A percentile compares a stretch with the other conserved stretches of the same genome.
Conservation (phyloP, 1,139 yeast species). For the Pichia inconspicua region DNA sequence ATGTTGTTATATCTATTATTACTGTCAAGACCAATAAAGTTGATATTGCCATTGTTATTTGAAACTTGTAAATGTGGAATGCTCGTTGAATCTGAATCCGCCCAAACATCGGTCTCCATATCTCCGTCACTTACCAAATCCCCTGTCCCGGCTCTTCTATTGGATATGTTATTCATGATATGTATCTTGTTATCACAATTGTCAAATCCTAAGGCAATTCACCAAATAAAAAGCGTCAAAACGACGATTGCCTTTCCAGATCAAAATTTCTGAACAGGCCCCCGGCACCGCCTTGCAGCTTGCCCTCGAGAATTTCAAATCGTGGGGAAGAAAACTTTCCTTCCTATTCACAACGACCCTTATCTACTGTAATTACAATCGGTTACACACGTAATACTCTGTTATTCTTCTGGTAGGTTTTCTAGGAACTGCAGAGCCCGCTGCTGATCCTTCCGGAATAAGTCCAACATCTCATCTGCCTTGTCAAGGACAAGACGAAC, state of each 20-base stretch:
- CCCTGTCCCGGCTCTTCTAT: neutral
- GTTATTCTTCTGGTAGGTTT: slow-evolving; percentile 13
- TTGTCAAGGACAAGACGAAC: slow-evolving; percentile 28
- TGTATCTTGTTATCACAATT: neutral
- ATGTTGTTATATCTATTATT: neutral
- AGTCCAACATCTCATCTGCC: slow-evolving; percentile 37
- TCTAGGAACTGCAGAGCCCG: slow-evolving; percentile 34
- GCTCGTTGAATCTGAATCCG: neutral
- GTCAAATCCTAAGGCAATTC: too few relatives aligned
- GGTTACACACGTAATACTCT: neutral
- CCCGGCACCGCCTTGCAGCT: neutral
- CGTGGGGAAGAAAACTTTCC: too few relatives aligned
- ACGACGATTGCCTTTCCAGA: neutral
- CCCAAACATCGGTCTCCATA: neutral
- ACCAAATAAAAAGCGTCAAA: neutral
- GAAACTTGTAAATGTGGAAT: neutral
- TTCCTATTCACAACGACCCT: too few relatives aligned
- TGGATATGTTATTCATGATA: neutral
- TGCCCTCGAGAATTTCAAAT: neutral
- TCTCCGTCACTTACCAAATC: neutral
- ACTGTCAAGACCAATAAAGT: neutral
- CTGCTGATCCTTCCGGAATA: slow-evolving; percentile 36
- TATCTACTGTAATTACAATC: too few relatives aligned
- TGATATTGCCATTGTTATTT: neutral
- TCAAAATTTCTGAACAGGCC: neutral